Evolutionary conservation across 1,284 basidiomycete species (phyloP).

Genomic region (Hemileia vastatrix): DNA sequence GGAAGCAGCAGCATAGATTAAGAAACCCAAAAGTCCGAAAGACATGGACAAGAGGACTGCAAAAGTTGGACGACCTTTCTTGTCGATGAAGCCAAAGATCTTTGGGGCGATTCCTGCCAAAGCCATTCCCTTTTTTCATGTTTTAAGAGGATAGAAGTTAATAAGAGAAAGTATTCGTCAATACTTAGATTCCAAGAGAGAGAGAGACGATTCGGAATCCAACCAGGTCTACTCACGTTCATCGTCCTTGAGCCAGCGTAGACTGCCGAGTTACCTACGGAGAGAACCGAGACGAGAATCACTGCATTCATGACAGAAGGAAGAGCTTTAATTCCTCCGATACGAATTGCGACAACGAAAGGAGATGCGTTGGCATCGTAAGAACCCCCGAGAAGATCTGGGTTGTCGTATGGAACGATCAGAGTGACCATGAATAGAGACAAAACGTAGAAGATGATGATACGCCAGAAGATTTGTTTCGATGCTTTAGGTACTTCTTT

Average conservation of each 20-base stretch:
- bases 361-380: slow-evolving; percentile 46
- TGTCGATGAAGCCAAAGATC: slow-evolving; percentile 49
- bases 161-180: neutral
- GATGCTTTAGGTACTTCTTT: slow-evolving; percentile 71
- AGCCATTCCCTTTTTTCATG: slow-evolving; percentile 32
- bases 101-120: slow-evolving; percentile 47
- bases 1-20: slow-evolving; percentile 37
- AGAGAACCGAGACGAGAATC: slow-evolving; percentile 46
- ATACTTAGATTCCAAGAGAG: slow-evolving; percentile 24
- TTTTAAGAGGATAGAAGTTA: no score
- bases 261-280: slow-evolving; percentile 46
- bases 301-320: slow-evolving; percentile 49
- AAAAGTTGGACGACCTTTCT: slow-evolving; percentile 48
- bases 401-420: slow-evolving; percentile 34
- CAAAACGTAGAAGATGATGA: slow-evolving; percentile 27
- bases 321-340: slow-evolving; percentile 46
- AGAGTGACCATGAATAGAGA: slow-evolving; percentile 31
- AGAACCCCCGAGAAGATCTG: slow-evolving; percentile 27
- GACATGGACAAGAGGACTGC: slow-evolving; percentile 42
- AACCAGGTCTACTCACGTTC: slow-evolving; percentile 33
- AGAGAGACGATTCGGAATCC: slow-evolving; percentile 35
- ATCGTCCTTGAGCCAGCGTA: slow-evolving; percentile 46
- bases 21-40: slow-evolving; percentile 36
- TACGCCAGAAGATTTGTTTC: slow-evolving; percentile 64
- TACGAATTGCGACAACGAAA: slow-evolving; percentile 49